A percentile compares a stretch with the other conserved stretches of the same genome.
phyloP scores from a whole-genome alignment of 345 rosid species.

The Citrus cavaleriei region DNA sequence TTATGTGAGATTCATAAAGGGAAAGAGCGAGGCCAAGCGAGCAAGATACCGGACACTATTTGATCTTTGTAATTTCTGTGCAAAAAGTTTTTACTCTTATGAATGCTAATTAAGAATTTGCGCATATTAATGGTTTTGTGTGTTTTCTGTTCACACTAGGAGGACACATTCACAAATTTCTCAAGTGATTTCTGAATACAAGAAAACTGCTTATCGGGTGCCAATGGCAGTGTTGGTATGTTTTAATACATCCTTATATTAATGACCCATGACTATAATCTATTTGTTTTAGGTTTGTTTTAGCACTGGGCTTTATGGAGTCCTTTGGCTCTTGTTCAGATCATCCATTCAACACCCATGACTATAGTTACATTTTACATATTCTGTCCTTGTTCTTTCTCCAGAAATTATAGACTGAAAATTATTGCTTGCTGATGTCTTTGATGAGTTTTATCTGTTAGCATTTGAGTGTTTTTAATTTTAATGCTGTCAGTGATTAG shows the following conservation, averaged over 20 bases:
- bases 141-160: conserved; percentile 36
- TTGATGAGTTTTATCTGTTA: background rate
- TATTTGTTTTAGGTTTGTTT: too few relatives aligned
- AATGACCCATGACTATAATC: too few relatives aligned
- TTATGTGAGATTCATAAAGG: background rate
- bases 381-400: background rate
- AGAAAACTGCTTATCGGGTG: conserved; percentile 85
- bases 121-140: background rate
- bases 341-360: too few relatives aligned
- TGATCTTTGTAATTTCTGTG: background rate
- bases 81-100: background rate
- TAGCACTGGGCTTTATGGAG: too few relatives aligned
- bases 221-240: conserved; percentile 94
- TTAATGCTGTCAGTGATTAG: background rate
- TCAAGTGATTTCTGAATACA: conserved; percentile 81
- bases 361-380: background rate
- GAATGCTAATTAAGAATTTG: background rate
- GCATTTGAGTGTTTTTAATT: background rate
- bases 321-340: too few relatives aligned
- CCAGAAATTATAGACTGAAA: background rate
- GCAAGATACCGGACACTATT: background rate
- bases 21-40: background rate
- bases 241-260: conserved; percentile 2
- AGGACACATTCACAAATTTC: conserved; percentile 96
- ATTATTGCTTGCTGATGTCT: background rate